Base-by-base conservation (phyloP, 371 early-diverging fungal species). In the Haplosporangium sp. region DNA sequence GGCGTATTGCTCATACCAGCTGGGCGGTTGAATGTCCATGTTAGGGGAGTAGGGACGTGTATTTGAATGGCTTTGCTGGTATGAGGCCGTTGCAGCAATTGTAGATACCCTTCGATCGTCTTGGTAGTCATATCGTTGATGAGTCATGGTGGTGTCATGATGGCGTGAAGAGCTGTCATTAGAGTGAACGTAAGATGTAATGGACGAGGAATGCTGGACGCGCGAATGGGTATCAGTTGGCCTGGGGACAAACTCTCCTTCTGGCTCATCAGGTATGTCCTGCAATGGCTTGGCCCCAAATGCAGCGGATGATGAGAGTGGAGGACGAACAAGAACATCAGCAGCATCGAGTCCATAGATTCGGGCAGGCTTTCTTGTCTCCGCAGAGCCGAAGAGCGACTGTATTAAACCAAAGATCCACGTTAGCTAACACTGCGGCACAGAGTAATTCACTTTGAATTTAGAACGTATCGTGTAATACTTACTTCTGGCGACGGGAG, bases 301-400 rank as follows among this genome's bases (percentile, higher is more conserved):
- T 2, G 71, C 57, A 14, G 62, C 56, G 6, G 70, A 59, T 20
- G 68, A 64, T 2, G 74, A 64, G 20, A 58, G 65, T 2, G 73
- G 63, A 0, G 70, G 64, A 10, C 59, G 20, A 4, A 57, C 16
- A 13, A 68, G 69, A 16, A 46, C 47, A 47, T 80, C 74, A 18
- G 74, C 81, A 12, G 74, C 81, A 48, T 74, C 74, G 29, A 69
- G 57, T 21, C 74, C 74, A 20, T 77, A 77, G 40, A 77, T 57
- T 8, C 79, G 50, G n/a, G 67, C 40, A 29, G 74, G 46, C 37
- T 52, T 65, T 20, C 67, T 66, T 0, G 56, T 14, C 10, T 71
- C 71, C 10, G 23, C n/a, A 20, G 48, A 55, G n/a, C n/a, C 16
- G 41, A 55, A 46, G 42, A 61, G n/a, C 10, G 65, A 48, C 72